Evolutionary conservation across 1,139 yeast genomes (phyloP).

Genomic region (Scheffersomyces illinoinensis): DNA sequence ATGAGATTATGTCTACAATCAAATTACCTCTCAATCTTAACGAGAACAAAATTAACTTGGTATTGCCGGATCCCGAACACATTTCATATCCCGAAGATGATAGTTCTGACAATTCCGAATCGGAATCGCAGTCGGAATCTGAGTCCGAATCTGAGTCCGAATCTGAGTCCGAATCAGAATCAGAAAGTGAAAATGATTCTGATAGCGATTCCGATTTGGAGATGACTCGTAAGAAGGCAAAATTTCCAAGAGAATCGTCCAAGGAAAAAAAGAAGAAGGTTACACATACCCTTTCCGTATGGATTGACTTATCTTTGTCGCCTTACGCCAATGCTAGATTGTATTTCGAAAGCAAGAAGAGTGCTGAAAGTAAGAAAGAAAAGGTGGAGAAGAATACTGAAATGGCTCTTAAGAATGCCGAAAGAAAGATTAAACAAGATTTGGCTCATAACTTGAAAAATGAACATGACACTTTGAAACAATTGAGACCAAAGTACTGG

Average conservation of each 20-base stretch:
- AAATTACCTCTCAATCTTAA: conserved; percentile 69
- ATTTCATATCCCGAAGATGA: conserved; percentile 16
- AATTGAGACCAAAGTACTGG: conserved; percentile 75
- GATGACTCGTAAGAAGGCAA: conserved; percentile 11
- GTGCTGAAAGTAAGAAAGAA: conserved; percentile 74
- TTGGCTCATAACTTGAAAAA: conserved; percentile 65
- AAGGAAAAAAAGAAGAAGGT: conserved; percentile 15
- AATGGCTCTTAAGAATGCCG: conserved; percentile 82
- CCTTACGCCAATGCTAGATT: conserved; percentile 91
- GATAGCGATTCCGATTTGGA: conserved; percentile 29
- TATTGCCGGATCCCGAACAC: conserved; percentile 50
- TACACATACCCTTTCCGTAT: conserved; percentile 45
- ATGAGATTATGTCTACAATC: conserved; percentile 62
- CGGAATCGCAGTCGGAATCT: conserved; percentile 23
- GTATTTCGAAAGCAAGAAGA: conserved; percentile 77
- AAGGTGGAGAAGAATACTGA: conserved; percentile 80
- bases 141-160: conserved; percentile 31
- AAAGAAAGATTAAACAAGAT: conserved; percentile 73
- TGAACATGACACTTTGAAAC: conserved; percentile 62
- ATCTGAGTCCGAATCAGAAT: conserved; percentile 26
- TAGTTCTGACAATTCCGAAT: conserved; percentile 18
- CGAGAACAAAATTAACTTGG: conserved; percentile 65
- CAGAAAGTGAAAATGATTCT: conserved; percentile 27
- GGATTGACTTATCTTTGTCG: conserved; percentile 67
- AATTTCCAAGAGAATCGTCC: conserved; percentile 1